Evolutionary conservation across 2,329 filamentous ascomycete species (phyloP).

Genomic region (Aspergillus hiratsukae): DNA sequence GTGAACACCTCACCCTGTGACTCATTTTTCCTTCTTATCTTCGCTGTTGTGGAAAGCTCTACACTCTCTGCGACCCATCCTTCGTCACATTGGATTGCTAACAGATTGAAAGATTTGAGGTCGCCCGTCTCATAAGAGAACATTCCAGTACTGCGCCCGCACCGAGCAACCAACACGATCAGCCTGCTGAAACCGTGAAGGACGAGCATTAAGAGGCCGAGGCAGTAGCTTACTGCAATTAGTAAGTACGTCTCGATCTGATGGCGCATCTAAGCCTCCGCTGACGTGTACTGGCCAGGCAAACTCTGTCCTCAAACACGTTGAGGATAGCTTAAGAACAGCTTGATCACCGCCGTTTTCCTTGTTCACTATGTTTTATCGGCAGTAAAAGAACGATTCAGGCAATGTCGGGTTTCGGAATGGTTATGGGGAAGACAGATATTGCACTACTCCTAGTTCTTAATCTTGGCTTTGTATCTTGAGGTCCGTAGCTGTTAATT

Average conservation of each 20-base stretch:
- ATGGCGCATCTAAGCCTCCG: background rate
- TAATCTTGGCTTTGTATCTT: background rate
- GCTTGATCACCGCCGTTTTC: background rate
- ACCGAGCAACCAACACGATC: background rate
- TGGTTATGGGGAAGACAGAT: background rate
- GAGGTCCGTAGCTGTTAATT: background rate
- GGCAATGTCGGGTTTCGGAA: background rate
- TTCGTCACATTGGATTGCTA: background rate
- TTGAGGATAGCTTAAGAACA: background rate
- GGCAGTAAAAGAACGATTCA: background rate
- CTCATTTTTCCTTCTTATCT: background rate
- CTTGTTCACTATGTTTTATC: background rate
- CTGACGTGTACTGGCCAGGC: background rate
- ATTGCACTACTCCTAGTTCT: background rate
- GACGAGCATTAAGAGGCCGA: background rate
- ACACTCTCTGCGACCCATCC: background rate
- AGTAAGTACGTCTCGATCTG: background rate
- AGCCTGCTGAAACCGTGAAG: background rate
- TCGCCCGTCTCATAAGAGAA: background rate
- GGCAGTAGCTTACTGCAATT: background rate
- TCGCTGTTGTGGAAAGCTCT: background rate
- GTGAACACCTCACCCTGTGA: background rate
- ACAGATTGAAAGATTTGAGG: background rate
- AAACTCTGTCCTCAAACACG: background rate
- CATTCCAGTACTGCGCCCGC: background rate